phyloP scores from a whole-genome alignment of 2,329 filamentous ascomycete species.

The Plenodomus lindquistii region DNA sequence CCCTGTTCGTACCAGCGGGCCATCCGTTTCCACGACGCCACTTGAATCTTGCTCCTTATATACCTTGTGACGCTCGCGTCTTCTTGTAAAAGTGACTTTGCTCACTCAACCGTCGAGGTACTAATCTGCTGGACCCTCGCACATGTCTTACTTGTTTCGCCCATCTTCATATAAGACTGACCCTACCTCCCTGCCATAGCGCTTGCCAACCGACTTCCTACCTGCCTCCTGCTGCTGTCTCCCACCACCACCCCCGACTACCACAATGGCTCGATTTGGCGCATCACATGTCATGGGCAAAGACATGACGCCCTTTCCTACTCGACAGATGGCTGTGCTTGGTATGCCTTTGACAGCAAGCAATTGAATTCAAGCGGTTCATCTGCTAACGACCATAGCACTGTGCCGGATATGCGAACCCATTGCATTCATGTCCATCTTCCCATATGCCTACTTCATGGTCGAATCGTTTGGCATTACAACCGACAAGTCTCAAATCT shows the following conservation, averaged over 20 bases:
- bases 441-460: conserved; percentile 99
- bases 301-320: conserved; percentile 56
- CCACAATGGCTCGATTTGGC: conserved; percentile 37
- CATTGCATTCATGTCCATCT: conserved; percentile 99
- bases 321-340: conserved; percentile 60
- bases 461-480: conserved; percentile 88
- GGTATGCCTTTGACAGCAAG: conserved; percentile 45
- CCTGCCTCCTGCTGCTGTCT: background rate
- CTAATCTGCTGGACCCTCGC: conserved; percentile 30
- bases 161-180: conserved; percentile 10
- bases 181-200: conserved; percentile 1
- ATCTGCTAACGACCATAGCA: conserved; percentile 55
- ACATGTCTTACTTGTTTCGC: conserved; percentile 36
- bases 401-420: conserved; percentile 96
- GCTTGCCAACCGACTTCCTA: conserved; percentile 17
- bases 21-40: conserved; percentile 45
- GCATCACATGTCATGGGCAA: conserved; percentile 30
- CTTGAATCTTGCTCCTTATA: conserved; percentile 47
- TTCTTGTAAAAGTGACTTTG: conserved; percentile 30
- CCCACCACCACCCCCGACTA: conserved; percentile 12
- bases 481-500: conserved; percentile 75
- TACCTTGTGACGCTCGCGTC: conserved; percentile 43
- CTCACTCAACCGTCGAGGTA: conserved; percentile 28
- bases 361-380: background rate
- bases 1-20: conserved; percentile 39